Evolutionary conservation across 1,284 basidiomycete genomes (phyloP).

Genomic region (Heterobasidion occidentale): DNA sequence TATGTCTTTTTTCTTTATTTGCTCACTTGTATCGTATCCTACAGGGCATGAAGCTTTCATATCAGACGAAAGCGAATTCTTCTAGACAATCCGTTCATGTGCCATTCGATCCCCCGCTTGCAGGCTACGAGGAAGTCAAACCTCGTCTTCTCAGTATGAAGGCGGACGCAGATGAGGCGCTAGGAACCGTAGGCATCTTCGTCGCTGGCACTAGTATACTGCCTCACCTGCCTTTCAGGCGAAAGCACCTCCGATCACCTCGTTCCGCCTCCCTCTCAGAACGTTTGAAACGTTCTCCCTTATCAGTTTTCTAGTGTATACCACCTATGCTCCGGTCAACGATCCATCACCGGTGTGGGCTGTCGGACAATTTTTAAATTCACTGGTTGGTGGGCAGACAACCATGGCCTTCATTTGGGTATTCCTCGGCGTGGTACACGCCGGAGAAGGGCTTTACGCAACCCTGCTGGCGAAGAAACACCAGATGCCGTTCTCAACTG

Average conservation of each 20-base stretch:
- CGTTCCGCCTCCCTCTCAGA: constrained; percentile 38
- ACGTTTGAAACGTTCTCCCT: constrained; percentile 15
- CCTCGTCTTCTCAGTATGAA: constrained; percentile 71
- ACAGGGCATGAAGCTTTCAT: constrained; percentile 65
- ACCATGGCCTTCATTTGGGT: constrained; percentile 23
- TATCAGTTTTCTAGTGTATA: constrained; percentile 29
- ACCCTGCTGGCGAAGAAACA: constrained; percentile 46
- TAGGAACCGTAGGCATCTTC: constrained; percentile 56
- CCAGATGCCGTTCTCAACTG: constrained; percentile 39
- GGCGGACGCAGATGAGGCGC: constrained; percentile 58
- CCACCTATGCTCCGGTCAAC: constrained; percentile 27
- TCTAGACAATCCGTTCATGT: constrained; percentile 33
- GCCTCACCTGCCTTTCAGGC: constrained; percentile 30
- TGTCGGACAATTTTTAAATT: constrained; percentile 18
- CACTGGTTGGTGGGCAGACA: constrained; percentile 12
- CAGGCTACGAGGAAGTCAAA: constrained; percentile 72
- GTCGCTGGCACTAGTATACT: not conserved
- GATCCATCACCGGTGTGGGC: constrained; percentile 14
- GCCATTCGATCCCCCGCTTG: constrained; percentile 58
- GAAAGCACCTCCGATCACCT: constrained; percentile 51
- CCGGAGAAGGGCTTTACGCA: constrained; percentile 46
- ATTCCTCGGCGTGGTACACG: constrained; percentile 29
- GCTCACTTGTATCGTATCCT: not conserved
- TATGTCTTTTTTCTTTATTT: not conserved
- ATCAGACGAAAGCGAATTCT: constrained; percentile 37